phyloP scores from a whole-genome alignment of 371 early-diverging fungal species.

The Saksenaea oblongispora region DNA sequence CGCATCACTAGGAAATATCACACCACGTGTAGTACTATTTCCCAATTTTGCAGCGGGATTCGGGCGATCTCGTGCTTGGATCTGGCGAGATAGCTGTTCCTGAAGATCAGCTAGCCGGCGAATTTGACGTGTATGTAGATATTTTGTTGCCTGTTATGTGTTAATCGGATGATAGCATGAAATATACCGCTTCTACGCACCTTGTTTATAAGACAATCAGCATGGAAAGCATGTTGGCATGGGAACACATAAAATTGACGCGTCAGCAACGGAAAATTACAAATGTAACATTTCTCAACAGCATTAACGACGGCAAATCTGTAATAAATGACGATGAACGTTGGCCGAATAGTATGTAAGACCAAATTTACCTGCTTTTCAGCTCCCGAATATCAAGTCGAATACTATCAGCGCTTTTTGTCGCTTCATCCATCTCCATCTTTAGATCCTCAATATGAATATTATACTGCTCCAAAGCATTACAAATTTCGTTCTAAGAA shows the following conservation, averaged over 20 bases:
- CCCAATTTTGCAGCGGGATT: conserved; percentile 26
- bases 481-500: conserved; percentile 67
- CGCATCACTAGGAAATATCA: conserved; percentile 29
- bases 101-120: conserved; percentile 50
- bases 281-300: conserved; percentile 76
- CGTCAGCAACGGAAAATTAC: conserved; percentile 72
- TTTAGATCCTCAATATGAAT: conserved; percentile 74
- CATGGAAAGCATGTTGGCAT: conserved; percentile 90
- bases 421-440: conserved; percentile 85
- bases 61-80: conserved; percentile 12
- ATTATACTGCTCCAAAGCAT: conserved; percentile 80
- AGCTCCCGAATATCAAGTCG: background rate
- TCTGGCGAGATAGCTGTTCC: conserved; percentile 46
- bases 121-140: conserved; percentile 26
- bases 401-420: conserved; percentile 34
- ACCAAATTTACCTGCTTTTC: background rate
- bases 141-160: conserved; percentile 20
- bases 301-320: conserved; percentile 77
- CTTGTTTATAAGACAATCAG: conserved; percentile 67
- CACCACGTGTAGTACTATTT: conserved; percentile 36
- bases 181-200: conserved; percentile 15
- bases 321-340: background rate
- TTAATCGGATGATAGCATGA: background rate
- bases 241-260: conserved; percentile 91
- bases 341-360: background rate